These are phyloP conservation scores for Avena insularis DNA, from an alignment of 176 grass and related monocot species.

Conservation along the genomic window DNA sequence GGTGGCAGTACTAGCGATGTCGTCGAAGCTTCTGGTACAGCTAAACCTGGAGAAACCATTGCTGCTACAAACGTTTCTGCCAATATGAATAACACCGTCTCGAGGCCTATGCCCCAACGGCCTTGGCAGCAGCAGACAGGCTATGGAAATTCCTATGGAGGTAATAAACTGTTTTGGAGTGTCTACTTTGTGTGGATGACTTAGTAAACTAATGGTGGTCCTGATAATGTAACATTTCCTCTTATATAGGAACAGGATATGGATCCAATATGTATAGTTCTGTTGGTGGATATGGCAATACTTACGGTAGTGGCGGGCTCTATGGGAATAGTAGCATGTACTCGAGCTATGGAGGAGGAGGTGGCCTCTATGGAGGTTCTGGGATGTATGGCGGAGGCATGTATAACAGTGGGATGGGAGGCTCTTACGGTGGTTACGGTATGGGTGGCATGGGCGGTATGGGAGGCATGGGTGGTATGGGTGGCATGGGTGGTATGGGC, in stretches of 20 bases:
- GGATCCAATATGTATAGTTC: conserved; percentile 73
- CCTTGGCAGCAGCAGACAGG: conserved; percentile 93
- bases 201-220: neutral
- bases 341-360: conserved; percentile 64
- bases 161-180: conserved; percentile 31
- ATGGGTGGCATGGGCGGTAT: conserved; percentile 69
- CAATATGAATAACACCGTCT: conserved; percentile 50
- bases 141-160: conserved; percentile 77
- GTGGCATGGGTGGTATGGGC: conserved; percentile 65
- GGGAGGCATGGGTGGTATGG: conserved; percentile 59
- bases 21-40: conserved; percentile 85
- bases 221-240: neutral
- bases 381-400: conserved; percentile 80
- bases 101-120: conserved; percentile 65
- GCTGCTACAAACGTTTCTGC: conserved; percentile 38
- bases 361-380: conserved; percentile 57
- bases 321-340: conserved; percentile 78
- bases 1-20: conserved; percentile 83
- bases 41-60: conserved; percentile 83
- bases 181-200: neutral
- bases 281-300: conserved; percentile 47
- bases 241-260: conserved; percentile 60
- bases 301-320: conserved; percentile 60
- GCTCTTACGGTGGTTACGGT: conserved; percentile 52
- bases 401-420: conserved; percentile 60